Evolutionary conservation across 1,284 basidiomycete genomes (phyloP), one percentile per base, ranked within the genome.

Genomic region (Trichosporon faecale): DNA sequence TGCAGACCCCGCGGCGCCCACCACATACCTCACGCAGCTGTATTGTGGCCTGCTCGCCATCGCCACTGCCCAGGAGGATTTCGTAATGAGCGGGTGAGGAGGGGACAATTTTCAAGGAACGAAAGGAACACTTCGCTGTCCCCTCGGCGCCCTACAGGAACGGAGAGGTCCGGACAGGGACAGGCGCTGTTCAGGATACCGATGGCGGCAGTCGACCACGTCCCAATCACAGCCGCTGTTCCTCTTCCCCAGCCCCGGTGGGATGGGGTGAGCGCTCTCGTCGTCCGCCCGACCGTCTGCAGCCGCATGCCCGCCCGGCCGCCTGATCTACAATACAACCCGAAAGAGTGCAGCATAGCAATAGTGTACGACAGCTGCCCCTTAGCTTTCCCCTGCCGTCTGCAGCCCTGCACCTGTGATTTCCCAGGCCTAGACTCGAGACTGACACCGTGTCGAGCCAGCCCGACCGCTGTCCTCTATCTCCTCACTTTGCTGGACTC

Each of bases 321-420:
- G 49, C 49, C 49, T 52, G 49, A 52, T 52, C 49, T 21, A 7
- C 21, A 21, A 52, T 23, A 8, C 49, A 52, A 52, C 49, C 49
- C 49, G 49, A 52, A 52, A 21, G 49, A 52, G 23, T n/a, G n/a
- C n/a, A n/a, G n/a, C n/a, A n/a, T n/a, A 52, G 12, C 18, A 44
- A 8, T 8, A 44, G 40, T 18, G 40, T 44, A 44, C 40, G 18
- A 18, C 49, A 12, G 5, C 49, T 52, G 21, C 49, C 49, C 49
- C 49, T 52, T 21, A 4, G 21, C 23, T 52, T 35, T 11, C 46
- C 40, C 46, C 37, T 40, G 16, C 33, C 11, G 35, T 14, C 35
- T 46, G 44, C 44, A 9, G 49, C 49, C 49, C 49, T 52, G 49
- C 49, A n/a, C 49, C 49, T 52, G 49, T 52, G 49, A 52, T 52